Evolutionary conservation across 2,329 filamentous ascomycete genomes (phyloP).

Genomic region (Penicillium sp.): DNA sequence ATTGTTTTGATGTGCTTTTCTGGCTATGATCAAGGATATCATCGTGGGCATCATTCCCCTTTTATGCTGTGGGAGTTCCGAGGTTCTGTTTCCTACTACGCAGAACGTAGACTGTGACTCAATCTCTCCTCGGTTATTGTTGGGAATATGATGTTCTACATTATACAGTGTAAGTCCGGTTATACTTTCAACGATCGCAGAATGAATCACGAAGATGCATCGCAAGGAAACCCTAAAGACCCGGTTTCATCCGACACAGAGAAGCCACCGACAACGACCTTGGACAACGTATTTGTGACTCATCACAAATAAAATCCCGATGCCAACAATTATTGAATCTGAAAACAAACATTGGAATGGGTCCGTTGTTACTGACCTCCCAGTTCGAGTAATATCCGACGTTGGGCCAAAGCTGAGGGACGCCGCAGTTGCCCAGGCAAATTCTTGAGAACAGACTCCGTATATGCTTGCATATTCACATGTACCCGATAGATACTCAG

Average conservation of each 20-base stretch:
- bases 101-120: conserved; percentile 10
- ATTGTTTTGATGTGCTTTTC: neutral
- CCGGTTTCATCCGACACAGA: conserved; percentile 9
- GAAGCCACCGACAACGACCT: neutral
- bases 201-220: neutral
- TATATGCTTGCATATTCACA: too few relatives aligned
- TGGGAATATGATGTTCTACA: neutral
- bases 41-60: neutral
- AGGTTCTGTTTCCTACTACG: conserved; percentile 7
- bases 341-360: neutral
- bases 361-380: neutral
- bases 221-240: conserved; percentile 6
- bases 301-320: neutral
- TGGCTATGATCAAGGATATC: neutral
- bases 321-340: neutral
- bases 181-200: neutral
- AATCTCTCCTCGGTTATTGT: neutral
- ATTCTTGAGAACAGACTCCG: too few relatives aligned
- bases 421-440: too few relatives aligned
- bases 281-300: neutral
- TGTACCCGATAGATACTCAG: too few relatives aligned
- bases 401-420: neutral
- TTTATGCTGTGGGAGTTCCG: neutral
- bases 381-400: neutral
- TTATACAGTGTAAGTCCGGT: conserved; percentile 10